Evolutionary conservation across 2,329 filamentous ascomycete species (phyloP).

Genomic region (Arthrobotrys megalospora): DNA sequence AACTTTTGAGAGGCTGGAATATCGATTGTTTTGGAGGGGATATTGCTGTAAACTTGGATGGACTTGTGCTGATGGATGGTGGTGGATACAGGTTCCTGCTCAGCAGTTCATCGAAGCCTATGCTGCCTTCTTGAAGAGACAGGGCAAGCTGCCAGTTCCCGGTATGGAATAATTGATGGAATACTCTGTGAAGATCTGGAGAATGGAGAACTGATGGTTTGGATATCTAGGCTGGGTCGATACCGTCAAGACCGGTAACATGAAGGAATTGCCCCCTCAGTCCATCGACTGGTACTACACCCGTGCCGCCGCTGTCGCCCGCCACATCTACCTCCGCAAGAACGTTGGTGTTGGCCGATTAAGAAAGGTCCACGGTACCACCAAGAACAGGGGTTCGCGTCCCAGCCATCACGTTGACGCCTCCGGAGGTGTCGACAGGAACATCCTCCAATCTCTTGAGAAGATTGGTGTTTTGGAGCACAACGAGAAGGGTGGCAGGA

Average conservation of each 20-base stretch:
- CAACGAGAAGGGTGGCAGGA: conserved; percentile 97
- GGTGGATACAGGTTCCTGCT: conserved; percentile 72
- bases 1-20: conserved; percentile 4
- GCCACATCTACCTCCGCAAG: conserved; percentile 99
- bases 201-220: conserved; percentile 25
- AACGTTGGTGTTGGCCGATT: conserved; percentile 98
- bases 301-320: conserved; percentile 93
- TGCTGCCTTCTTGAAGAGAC: conserved; percentile 90
- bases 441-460: conserved; percentile 96
- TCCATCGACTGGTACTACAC: conserved; percentile 96
- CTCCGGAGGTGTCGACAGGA: conserved; percentile 95
- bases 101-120: conserved; percentile 92
- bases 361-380: conserved; percentile 93
- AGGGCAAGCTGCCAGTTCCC: conserved; percentile 92
- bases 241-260: conserved; percentile 97
- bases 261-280: conserved; percentile 98
- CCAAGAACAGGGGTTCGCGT: conserved; percentile 95
- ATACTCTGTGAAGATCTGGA: conserved; percentile 1
- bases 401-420: conserved; percentile 97
- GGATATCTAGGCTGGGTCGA: conserved; percentile 87
- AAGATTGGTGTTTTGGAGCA: conserved; percentile 99
- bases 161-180: conserved; percentile 73
- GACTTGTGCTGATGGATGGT: conserved; percentile 32
- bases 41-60: conserved; percentile 7
- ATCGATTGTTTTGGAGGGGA: conserved; percentile 2